Percentiles rank a stretch among this genome's conserved stretches.
Conservation (phyloP, 441 rosid species). For the Cnidoscolus chayamansa region DNA sequence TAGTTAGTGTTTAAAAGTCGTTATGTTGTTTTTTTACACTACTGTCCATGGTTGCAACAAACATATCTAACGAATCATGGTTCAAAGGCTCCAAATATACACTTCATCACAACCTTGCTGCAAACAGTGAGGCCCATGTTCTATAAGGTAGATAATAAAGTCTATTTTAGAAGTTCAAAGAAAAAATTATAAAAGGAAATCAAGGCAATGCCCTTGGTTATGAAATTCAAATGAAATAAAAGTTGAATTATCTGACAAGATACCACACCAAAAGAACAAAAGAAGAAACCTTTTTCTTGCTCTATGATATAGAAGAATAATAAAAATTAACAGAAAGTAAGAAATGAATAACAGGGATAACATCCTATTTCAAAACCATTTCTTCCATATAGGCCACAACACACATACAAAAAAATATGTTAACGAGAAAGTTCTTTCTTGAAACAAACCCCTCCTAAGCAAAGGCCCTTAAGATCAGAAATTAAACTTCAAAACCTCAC, state of each 20-base stretch:
- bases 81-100: neutral
- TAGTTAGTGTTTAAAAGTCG: neutral
- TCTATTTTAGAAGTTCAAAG: neutral
- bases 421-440: neutral
- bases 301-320: neutral
- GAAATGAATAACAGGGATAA: slow-evolving; percentile 3
- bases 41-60: neutral
- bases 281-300: neutral
- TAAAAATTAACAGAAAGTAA: neutral
- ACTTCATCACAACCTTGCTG: neutral
- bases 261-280: neutral
- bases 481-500: neutral
- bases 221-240: neutral
- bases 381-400: neutral
- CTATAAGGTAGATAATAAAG: neutral
- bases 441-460: neutral
- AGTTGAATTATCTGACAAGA: neutral
- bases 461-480: neutral
- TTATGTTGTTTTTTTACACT: neutral
- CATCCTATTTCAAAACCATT: neutral
- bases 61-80: neutral
- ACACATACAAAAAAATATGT: neutral
- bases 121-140: neutral
- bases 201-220: neutral
- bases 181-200: neutral